phyloP scores from a whole-genome alignment of 805 yeast genomes.

The Cyberlindnera lachancei region DNA sequence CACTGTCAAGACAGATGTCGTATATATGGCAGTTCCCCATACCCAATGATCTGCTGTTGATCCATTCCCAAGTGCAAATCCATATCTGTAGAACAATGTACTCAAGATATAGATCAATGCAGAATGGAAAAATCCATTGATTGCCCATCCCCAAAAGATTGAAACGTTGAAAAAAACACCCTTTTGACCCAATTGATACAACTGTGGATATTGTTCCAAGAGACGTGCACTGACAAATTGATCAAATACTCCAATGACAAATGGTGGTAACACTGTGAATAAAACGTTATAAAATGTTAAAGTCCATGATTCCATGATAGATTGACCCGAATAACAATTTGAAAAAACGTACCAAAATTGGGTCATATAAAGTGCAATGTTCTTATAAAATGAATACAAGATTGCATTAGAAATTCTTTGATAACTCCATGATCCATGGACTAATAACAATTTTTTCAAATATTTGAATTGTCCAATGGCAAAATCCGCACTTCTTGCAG shows the following conservation, averaged over 20 bases:
- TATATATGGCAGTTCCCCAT: slow-evolving; percentile 87
- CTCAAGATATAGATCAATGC: slow-evolving; percentile 74
- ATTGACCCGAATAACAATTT: slow-evolving; percentile 91
- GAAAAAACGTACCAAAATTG: slow-evolving; percentile 97
- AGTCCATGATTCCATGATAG: slow-evolving; percentile 96
- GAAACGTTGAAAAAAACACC: slow-evolving; percentile 84
- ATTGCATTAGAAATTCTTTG: slow-evolving; percentile 91
- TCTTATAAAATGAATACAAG: slow-evolving; percentile 90
- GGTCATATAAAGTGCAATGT: slow-evolving; percentile 92
- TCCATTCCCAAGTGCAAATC: slow-evolving; percentile 63
- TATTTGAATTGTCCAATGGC: slow-evolving; percentile 94
- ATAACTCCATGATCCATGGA: slow-evolving; percentile 97
- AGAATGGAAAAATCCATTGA: slow-evolving; percentile 92
- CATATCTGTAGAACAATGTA: slow-evolving; percentile 57
- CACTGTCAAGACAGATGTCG: slow-evolving; percentile 81
- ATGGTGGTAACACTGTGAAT: slow-evolving; percentile 92
- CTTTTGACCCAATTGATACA: slow-evolving; percentile 84
- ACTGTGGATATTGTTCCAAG: slow-evolving; percentile 84
- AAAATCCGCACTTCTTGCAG: slow-evolving; percentile 95
- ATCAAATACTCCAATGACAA: slow-evolving; percentile 93
- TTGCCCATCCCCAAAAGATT: slow-evolving; percentile 96
- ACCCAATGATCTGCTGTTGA: slow-evolving; percentile 81
- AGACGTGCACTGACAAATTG: slow-evolving; percentile 90
- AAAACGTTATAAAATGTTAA: slow-evolving; percentile 91
- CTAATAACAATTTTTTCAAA: slow-evolving; percentile 73